Conservation (phyloP, 2,329 filamentous ascomycete genomes). For the Pseudodiploospora longispora region DNA sequence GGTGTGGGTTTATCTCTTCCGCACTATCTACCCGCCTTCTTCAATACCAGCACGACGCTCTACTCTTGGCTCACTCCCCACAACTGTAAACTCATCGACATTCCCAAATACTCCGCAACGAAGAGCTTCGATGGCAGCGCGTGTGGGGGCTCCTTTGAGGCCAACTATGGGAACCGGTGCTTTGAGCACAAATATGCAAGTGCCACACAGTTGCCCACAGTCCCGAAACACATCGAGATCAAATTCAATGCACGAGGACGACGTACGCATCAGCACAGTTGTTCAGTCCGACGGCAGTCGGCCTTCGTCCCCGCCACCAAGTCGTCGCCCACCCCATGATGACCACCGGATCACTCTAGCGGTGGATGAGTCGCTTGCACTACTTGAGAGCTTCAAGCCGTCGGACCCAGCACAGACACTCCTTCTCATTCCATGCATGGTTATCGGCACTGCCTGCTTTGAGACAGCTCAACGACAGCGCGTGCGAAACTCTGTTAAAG, state of each 20-base stretch:
- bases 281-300: conserved; percentile 11
- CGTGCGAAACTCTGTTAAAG: conserved; percentile 40
- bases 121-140: conserved; percentile 28
- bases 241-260: conserved; percentile 32
- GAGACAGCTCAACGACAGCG: conserved; percentile 43
- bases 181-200: conserved; percentile 10
- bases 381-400: conserved; percentile 47
- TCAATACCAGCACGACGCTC: conserved; percentile 20
- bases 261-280: conserved; percentile 15
- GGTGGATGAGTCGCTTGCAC: conserved; percentile 47
- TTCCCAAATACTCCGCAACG: conserved; percentile 13
- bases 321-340: conserved; percentile 38
- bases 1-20: conserved; percentile 57
- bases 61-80: conserved; percentile 20
- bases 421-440: conserved; percentile 50
- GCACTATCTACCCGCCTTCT: conserved; percentile 51
- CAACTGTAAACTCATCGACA: conserved; percentile 7
- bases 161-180: conserved; percentile 10
- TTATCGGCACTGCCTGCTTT: conserved; percentile 55
- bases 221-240: conserved; percentile 29
- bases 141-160: conserved; percentile 11
- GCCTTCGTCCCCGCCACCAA: conserved; percentile 36
- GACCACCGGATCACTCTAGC: conserved; percentile 45
- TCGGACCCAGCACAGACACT: conserved; percentile 52
- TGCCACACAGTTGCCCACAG: conserved; percentile 22